Base-by-base conservation (phyloP, 305 asterid species). In the Petunia hybrid region DNA sequence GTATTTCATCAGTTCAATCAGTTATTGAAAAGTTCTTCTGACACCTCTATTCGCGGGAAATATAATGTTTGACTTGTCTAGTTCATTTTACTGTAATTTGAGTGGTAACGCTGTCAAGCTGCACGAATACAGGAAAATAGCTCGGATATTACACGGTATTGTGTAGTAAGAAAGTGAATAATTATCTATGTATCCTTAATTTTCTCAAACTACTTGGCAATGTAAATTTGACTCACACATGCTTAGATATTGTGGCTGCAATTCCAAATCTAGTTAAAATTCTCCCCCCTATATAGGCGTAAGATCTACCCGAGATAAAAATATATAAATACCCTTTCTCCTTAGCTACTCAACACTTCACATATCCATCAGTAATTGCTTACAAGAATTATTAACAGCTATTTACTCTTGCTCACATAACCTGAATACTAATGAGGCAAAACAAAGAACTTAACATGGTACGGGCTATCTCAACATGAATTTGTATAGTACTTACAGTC, bases 121-220 rank as follows among this genome's bases (percentile, higher is more conserved):
- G 5, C 60, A 55, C 6, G 5, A 55, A 55, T 10, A 55, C 4
- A 55, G 60, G 60, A 13, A 10, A 55, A 55, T 55, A 0, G 13
- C 12, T 13, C 60, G 60, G 0, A 10, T 55, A 55, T 55, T 13
- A 55, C 60, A 55, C 13, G 60, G 7, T 13, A 22, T 10, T 55
- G 60, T 13, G 22, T 55, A 64, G 3, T 64, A 8, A 36, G 43
- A 12, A 9, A 36, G 70, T 35, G 40, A 10, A 64, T 64, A 35
- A 63, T 53, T 36, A 75, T 55, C 79, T 62, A 55, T 0, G 9
- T 75, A 48, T 55, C 63, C 79, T 53, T 35, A 75, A 13, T 35
- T 55, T 75, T 75, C 55, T 76, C 53, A 36, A 57, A 56, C 46
- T 48, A 64, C 53, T 74, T 35, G 22, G n/a, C 38, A 75, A 9